A percentile compares a stretch with the other conserved stretches of the same genome.
These are phyloP conservation scores for Pezicula radicicola DNA, from an alignment of 2,329 filamentous ascomycete genomes.

Conservation along the genomic window DNA sequence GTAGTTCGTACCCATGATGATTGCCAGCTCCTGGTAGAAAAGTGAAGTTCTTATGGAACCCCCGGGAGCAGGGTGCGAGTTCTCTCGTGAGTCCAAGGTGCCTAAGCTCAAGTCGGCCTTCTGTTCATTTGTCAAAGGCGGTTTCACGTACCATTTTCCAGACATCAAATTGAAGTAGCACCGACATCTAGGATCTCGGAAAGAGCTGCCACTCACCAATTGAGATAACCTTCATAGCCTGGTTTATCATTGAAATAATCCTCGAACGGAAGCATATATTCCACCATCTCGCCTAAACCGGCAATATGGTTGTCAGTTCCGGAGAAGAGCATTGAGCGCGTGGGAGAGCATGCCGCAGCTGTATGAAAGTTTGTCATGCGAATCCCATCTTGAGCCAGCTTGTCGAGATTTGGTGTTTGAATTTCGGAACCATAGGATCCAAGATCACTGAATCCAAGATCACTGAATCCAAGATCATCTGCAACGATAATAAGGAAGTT, in stretches of 20 bases:
- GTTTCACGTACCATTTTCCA: constrained; percentile 55
- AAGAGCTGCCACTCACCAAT: constrained; percentile 46
- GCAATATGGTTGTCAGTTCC: constrained; percentile 51
- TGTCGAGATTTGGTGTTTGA: constrained; percentile 53
- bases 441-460: too few species aligned
- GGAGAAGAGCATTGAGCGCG: constrained; percentile 56
- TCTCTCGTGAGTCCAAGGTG: constrained; percentile 50
- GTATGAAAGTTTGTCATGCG: constrained; percentile 57
- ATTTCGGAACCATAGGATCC: constrained; percentile 54
- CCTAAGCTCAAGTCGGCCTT: too few species aligned
- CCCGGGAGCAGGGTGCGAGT: constrained; percentile 43
- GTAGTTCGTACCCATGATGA: constrained; percentile 32
- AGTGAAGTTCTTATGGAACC: constrained; percentile 48
- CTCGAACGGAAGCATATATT: constrained; percentile 20
- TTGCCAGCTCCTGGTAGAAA: constrained; percentile 49
- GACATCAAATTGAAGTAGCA: constrained; percentile 51
- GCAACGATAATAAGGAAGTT: constrained; percentile 46
- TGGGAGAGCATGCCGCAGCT: constrained; percentile 56
- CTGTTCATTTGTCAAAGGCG: too few species aligned
- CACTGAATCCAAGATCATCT: constrained; percentile 41
- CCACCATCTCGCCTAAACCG: constrained; percentile 47
- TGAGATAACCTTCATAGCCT: constrained; percentile 53
- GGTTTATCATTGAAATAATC: constrained; percentile 42
- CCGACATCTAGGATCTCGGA: constrained; percentile 47
- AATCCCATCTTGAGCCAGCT: constrained; percentile 44